phyloP scores from a whole-genome alignment of 1,139 yeast species.

The Candida anutae region DNA sequence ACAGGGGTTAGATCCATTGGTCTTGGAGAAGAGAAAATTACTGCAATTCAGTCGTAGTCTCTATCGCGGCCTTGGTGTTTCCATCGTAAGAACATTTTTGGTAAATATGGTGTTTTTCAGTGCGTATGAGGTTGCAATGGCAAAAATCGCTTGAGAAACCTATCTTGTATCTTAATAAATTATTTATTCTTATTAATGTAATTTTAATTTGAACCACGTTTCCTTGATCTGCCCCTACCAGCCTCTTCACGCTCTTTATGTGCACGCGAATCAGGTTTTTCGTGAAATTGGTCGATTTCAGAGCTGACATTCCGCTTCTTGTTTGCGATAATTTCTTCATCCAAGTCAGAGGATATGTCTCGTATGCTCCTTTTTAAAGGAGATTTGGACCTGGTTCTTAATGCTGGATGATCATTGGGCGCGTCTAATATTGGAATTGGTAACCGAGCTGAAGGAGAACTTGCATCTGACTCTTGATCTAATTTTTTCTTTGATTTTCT shows the following conservation, averaged over 20 bases:
- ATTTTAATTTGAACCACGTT: constrained; percentile 1
- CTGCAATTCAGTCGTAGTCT: constrained; percentile 36
- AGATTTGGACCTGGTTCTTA: constrained; percentile 35
- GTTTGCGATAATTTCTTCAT: constrained; percentile 9
- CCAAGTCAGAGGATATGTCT: constrained; percentile 20
- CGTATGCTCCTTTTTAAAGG: constrained; percentile 29
- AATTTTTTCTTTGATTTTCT: no score
- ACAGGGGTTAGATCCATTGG: constrained; percentile 34
- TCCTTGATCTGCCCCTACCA: constrained; percentile 1
- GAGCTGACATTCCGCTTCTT: constrained; percentile 2
- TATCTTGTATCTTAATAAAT: not conserved
- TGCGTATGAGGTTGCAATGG: constrained; percentile 60
- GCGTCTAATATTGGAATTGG: constrained; percentile 4
- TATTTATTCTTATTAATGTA: not conserved
- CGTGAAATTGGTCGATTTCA: not conserved
- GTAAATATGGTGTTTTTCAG: constrained; percentile 75
- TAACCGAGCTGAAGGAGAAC: no score
- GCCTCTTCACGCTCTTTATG: no score
- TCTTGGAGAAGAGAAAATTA: constrained; percentile 22
- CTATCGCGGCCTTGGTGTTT: constrained; percentile 74
- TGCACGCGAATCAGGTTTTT: no score
- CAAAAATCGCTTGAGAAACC: constrained; percentile 27
- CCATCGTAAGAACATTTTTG: constrained; percentile 60
- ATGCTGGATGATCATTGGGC: constrained; percentile 24
- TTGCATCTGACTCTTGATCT: no score